Conservation (phyloP, 2,329 filamentous ascomycete genomes). For the Fusarium abutilonis region DNA sequence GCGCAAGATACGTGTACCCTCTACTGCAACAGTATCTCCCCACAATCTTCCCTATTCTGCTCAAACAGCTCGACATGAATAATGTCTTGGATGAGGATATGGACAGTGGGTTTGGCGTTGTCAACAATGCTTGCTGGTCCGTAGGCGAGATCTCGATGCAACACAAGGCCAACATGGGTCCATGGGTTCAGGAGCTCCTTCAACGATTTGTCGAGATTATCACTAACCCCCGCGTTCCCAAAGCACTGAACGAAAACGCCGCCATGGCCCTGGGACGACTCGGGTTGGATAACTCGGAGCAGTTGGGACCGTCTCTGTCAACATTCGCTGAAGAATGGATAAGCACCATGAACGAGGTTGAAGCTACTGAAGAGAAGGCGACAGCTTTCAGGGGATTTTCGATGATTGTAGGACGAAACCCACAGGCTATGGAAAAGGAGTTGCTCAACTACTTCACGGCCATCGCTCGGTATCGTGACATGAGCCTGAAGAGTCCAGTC, state of each 20-base stretch:
- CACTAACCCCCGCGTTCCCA: conserved; percentile 83
- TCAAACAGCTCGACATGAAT: conserved; percentile 87
- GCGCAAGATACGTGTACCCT: conserved; percentile 88
- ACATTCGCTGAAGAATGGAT: conserved; percentile 87
- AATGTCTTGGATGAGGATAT: conserved; percentile 80
- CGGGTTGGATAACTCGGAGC: conserved; percentile 79
- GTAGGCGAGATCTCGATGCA: conserved; percentile 90
- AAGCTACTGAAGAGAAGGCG: conserved; percentile 91
- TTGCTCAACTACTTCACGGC: conserved; percentile 83
- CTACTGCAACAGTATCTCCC: conserved; percentile 80
- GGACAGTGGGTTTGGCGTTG: conserved; percentile 86
- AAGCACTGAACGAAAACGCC: conserved; percentile 90
- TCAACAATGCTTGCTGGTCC: conserved; percentile 99
- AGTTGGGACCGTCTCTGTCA: conserved; percentile 80
- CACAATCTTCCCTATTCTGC: conserved; percentile 80
- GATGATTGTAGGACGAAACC: conserved; percentile 83
- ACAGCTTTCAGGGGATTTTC: conserved; percentile 93
- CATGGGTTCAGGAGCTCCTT: conserved; percentile 80
- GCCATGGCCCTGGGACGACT: conserved; percentile 91
- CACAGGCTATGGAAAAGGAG: conserved; percentile 88
- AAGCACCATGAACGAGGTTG: conserved; percentile 81
- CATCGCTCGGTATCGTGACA: conserved; percentile 80
- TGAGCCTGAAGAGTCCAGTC: conserved; percentile 66
- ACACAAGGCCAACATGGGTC: conserved; percentile 76
- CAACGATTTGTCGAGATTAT: conserved; percentile 83